Percentiles rank a stretch among this genome's conserved stretches.
Conservation (phyloP, 805 yeast species). For the Hanseniaspora meyeri region DNA sequence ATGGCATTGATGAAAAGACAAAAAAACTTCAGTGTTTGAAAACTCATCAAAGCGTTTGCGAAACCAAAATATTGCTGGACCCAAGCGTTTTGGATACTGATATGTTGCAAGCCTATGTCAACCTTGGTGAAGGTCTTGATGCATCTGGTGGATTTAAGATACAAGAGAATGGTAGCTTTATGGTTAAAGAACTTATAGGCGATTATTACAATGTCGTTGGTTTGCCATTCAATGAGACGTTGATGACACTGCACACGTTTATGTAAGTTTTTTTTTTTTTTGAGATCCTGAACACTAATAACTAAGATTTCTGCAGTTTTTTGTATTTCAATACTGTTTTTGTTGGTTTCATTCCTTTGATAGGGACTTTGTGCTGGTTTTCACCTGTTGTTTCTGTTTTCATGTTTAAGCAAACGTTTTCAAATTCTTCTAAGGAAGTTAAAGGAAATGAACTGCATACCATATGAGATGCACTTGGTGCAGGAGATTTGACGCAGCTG, state of each 20-base stretch:
- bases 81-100: slow-evolving; percentile 30
- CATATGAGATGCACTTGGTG: not conserved
- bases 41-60: slow-evolving; percentile 30
- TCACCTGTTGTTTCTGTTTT: not conserved
- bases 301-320: not conserved
- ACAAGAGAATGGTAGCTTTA: slow-evolving; percentile 58
- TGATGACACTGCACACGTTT: not conserved
- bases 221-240: slow-evolving; percentile 53
- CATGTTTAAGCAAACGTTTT: not conserved
- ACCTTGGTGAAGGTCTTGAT: slow-evolving; percentile 56
- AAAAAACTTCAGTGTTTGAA: slow-evolving; percentile 9
- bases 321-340: not conserved
- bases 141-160: slow-evolving; percentile 92
- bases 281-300: not conserved
- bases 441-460: not conserved
- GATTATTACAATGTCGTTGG: slow-evolving; percentile 85
- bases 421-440: not conserved
- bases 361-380: not conserved
- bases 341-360: not conserved
- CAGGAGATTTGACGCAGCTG: not conserved
- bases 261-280: not conserved
- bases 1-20: not conserved
- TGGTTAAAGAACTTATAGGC: slow-evolving; percentile 56
- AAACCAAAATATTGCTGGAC: slow-evolving; percentile 34
- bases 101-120: slow-evolving; percentile 51